Evolutionary conservation across 2,329 filamentous ascomycete genomes (phyloP).

Genomic region (Fusarium liriodendri): DNA sequence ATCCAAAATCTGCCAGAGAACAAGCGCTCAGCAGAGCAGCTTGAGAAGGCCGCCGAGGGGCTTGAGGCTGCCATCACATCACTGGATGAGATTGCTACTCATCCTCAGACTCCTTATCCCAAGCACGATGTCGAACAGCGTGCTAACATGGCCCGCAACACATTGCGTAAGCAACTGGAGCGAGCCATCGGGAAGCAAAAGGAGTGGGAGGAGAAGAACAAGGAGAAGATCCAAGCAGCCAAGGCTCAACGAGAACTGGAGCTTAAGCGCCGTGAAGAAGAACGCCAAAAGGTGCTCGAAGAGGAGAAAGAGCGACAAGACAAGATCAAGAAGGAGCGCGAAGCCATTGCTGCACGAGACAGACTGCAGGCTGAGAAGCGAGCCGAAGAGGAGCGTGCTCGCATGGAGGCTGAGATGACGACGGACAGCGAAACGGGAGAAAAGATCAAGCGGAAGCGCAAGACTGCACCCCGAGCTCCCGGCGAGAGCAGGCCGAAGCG

Average conservation of each 20-base stretch:
- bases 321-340: slow-evolving; percentile 87
- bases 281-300: slow-evolving; percentile 74
- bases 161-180: slow-evolving; percentile 91
- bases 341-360: slow-evolving; percentile 81
- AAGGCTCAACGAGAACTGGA: slow-evolving; percentile 84
- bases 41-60: slow-evolving; percentile 82
- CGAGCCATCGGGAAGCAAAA: slow-evolving; percentile 85
- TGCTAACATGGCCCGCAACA: slow-evolving; percentile 97
- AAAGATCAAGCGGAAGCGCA: slow-evolving; percentile 82
- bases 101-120: slow-evolving; percentile 84
- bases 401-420: slow-evolving; percentile 78
- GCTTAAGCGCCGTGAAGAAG: slow-evolving; percentile 80
- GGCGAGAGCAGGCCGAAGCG: slow-evolving; percentile 58
- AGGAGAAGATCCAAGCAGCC: slow-evolving; percentile 85
- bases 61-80: slow-evolving; percentile 87
- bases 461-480: slow-evolving; percentile 52
- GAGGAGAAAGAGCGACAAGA: slow-evolving; percentile 79
- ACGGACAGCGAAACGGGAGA: slow-evolving; percentile 86
- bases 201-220: slow-evolving; percentile 94
- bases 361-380: slow-evolving; percentile 77
- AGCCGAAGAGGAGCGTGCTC: slow-evolving; percentile 49
- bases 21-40: slow-evolving; percentile 81
- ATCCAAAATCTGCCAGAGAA: slow-evolving; percentile 80
- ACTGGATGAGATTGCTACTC: slow-evolving; percentile 71
- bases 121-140: slow-evolving; percentile 92